A percentile compares a stretch with the other conserved stretches of the same genome.
phyloP scores from a whole-genome alignment of 495 filamentous ascomycete species.

The Recurvomyces mirabilis region DNA sequence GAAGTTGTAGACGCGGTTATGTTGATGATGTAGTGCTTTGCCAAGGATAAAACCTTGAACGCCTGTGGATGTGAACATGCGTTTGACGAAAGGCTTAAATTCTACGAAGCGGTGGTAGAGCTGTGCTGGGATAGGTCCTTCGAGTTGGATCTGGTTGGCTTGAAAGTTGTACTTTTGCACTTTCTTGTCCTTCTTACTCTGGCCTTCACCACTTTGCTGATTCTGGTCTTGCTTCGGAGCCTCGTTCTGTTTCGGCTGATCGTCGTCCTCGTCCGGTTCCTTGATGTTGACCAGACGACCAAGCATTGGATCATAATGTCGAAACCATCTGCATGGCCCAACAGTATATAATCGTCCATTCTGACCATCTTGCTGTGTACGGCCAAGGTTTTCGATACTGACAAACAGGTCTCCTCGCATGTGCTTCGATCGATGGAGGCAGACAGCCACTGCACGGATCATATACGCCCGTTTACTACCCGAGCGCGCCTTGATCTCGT shows the following conservation, averaged over 20 bases:
- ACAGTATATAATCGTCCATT: constrained; percentile 69
- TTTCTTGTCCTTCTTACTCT: constrained; percentile 10
- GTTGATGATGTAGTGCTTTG: constrained; percentile 80
- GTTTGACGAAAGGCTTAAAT: constrained; percentile 79
- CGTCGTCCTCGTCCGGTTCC: constrained; percentile 37
- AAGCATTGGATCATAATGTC: constrained; percentile 81
- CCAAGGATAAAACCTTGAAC: constrained; percentile 67
- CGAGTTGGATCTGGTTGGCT: constrained; percentile 82
- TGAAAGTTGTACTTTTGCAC: constrained; percentile 54
- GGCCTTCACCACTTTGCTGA: constrained; percentile 3
- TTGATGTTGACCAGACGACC: constrained; percentile 71
- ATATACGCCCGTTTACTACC: constrained; percentile 78
- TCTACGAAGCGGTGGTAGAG: constrained; percentile 88
- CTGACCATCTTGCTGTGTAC: constrained; percentile 52
- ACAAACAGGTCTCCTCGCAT: constrained; percentile 52
- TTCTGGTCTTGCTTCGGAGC: background rate
- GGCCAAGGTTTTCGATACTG: constrained; percentile 63
- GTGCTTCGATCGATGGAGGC: constrained; percentile 43
- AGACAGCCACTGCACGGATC: constrained; percentile 49
- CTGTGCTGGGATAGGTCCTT: constrained; percentile 63
- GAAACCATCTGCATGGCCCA: constrained; percentile 64
- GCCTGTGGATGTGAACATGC: constrained; percentile 72
- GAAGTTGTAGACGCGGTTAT: constrained; percentile 78
- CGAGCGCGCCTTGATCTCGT: constrained; percentile 67
- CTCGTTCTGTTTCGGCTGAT: background rate